Percentiles rank a stretch among this genome's conserved stretches.
phyloP scores from a whole-genome alignment of 1,284 basidiomycete species.

The Takashimella koratensis region DNA sequence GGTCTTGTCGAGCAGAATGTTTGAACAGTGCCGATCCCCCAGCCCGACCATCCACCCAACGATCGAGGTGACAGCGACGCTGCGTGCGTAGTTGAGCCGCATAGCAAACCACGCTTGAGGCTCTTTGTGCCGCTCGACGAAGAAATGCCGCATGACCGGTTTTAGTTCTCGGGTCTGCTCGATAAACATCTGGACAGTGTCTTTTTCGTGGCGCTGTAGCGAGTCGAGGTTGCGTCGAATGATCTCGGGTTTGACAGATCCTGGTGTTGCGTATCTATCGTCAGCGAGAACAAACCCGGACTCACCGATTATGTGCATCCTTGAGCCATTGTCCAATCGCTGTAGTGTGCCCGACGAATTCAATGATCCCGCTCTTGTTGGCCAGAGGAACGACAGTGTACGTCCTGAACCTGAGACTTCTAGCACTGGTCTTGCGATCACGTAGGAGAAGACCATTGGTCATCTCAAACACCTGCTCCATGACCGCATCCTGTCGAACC shows the following conservation, averaged over 20 bases:
- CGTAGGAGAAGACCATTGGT: conserved; percentile 72
- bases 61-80: conserved; percentile 89
- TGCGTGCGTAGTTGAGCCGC: conserved; percentile 84
- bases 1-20: conserved; percentile 81
- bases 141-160: conserved; percentile 92
- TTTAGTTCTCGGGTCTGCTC: conserved; percentile 60
- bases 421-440: conserved; percentile 70
- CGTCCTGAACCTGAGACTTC: conserved; percentile 70
- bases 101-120: conserved; percentile 92
- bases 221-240: conserved; percentile 19
- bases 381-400: conserved; percentile 88
- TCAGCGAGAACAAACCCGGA: neutral
- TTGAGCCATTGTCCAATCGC: conserved; percentile 65
- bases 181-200: conserved; percentile 55
- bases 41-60: conserved; percentile 90
- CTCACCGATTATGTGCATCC: conserved; percentile 60
- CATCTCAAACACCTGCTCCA: conserved; percentile 95
- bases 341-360: conserved; percentile 81
- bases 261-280: neutral
- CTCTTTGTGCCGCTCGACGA: conserved; percentile 80
- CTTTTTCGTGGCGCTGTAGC: conserved; percentile 35
- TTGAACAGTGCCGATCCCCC: conserved; percentile 88
- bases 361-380: conserved; percentile 75
- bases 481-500: conserved; percentile 92
- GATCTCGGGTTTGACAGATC: neutral